Base-by-base conservation (phyloP, 495 filamentous ascomycete genomes). In the Rostrohypoxylon terebratum region DNA sequence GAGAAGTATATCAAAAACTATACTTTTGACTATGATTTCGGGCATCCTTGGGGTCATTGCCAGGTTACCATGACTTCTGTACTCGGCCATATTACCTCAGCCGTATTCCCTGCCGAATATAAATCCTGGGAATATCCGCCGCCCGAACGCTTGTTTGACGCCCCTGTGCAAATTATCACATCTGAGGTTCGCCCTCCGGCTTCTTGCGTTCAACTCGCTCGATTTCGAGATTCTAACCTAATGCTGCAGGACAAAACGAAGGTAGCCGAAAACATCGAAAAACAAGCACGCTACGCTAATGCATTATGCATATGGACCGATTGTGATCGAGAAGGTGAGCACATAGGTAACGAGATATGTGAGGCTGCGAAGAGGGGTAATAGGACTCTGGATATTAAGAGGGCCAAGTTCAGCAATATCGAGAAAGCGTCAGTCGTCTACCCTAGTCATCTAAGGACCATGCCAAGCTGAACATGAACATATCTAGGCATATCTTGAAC, bases 251-350 rank as follows among this genome's bases (percentile, higher is more conserved):
- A 95, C 76, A 94, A 93, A 75, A 88, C 87, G 72, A 82, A 88
- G 16, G 92, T 98, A 62, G 93, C 94, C 8, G 83, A 88, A 4
- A 99, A 99, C 75, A 98, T 99, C 75, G 84, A 89, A 51, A 79
- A 83, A 5, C 89, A 96, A 78, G 96, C 96, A 11, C 87, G 86
- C 48, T 84, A 87, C 72, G 82, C 88, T 60, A 86, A 84, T 72
- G 88, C 88, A 18, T 84, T 99, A 13, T 96, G 94, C 79, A 97
- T 99, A 74, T 99, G 96, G 96, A 99, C 96, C 0, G 96, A 99
- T 85, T 98, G 96, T 81, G 96, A 99, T 84, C 90, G 94, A 55
- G 96, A 99, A 85, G 96, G 96, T 14, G 96, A 99, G 80, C 91
- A 98, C 74, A 99, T 99, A 68, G 96, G 96, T 1, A 83, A 91